phyloP scores from a whole-genome alignment of 768 basidiomycete genomes.

The Imleria badia region DNA sequence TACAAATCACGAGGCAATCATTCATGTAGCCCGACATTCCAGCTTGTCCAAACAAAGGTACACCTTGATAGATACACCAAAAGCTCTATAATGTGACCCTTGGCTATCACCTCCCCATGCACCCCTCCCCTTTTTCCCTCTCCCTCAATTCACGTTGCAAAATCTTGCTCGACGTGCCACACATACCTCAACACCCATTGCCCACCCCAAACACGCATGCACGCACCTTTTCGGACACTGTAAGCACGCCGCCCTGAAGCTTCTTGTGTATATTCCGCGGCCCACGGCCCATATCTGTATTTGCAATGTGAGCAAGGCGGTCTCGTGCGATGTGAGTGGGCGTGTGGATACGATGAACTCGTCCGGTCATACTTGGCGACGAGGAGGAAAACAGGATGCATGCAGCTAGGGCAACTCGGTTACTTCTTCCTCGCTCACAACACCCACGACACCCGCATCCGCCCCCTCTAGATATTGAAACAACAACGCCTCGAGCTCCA shows the following conservation, averaged over 20 bases:
- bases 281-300: conserved; percentile 64
- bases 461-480: conserved; percentile 73
- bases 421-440: conserved; percentile 61
- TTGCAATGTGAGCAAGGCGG: conserved; percentile 39
- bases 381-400: no score
- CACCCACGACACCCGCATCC: conserved; percentile 80
- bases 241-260: no score
- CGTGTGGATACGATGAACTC: conserved; percentile 45
- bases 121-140: conserved; percentile 54
- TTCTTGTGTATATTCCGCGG: conserved; percentile 77
- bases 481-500: conserved; percentile 78
- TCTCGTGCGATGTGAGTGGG: conserved; percentile 18
- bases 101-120: conserved; percentile 19
- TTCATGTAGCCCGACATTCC: no score
- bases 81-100: conserved; percentile 10
- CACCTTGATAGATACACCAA: no score
- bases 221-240: conserved; percentile 40
- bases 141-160: conserved; percentile 74
- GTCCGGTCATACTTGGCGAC: neutral
- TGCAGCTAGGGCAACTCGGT: conserved; percentile 79
- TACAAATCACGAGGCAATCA: no score
- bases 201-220: neutral
- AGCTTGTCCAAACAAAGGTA: no score
- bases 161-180: conserved; percentile 77
- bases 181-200: neutral